Evolutionary conservation across 2,329 filamentous ascomycete species (phyloP).

Genomic region (Ascochyta koolunga): DNA sequence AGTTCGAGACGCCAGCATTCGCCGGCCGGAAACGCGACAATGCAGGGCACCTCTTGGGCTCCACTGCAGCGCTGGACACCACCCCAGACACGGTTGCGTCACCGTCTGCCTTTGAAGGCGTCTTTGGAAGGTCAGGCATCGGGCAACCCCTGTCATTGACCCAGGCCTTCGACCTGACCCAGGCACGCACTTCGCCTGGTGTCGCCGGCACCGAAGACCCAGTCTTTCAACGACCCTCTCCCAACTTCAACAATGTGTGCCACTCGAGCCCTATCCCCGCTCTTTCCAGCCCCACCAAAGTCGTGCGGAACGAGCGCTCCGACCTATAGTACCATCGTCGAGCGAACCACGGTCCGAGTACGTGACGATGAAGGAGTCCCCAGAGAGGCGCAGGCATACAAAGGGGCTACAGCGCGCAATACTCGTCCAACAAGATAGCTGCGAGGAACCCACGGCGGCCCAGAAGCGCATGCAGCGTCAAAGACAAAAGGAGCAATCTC

Average conservation of each 20-base stretch:
- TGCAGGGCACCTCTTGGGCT: constrained; percentile 51
- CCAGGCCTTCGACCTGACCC: constrained; percentile 55
- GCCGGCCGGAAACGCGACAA: constrained; percentile 49
- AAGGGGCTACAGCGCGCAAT: constrained; percentile 18
- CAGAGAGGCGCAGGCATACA: constrained; percentile 45
- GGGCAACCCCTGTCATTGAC: constrained; percentile 50
- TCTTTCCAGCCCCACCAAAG: constrained; percentile 50
- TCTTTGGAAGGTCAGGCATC: constrained; percentile 30
- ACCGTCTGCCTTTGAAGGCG: constrained; percentile 36
- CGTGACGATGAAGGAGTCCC: constrained; percentile 53
- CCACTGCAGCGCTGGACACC: constrained; percentile 44
- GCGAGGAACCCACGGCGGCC: constrained; percentile 32
- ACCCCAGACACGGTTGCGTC: constrained; percentile 50
- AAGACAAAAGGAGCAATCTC: constrained; percentile 28
- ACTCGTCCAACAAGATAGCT: constrained; percentile 35
- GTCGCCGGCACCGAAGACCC: constrained; percentile 51
- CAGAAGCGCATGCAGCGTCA: constrained; percentile 28
- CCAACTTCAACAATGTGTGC: constrained; percentile 46
- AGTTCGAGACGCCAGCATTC: constrained; percentile 52
- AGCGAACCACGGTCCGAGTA: constrained; percentile 53
- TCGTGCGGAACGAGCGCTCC: constrained; percentile 22
- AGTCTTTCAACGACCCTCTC: constrained; percentile 53
- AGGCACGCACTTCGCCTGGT: constrained; percentile 53
- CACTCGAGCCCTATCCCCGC: constrained; percentile 46
- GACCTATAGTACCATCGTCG: constrained; percentile 37